phyloP scores from a whole-genome alignment of 805 yeast species.

The Wickerhamiella azyma region DNA sequence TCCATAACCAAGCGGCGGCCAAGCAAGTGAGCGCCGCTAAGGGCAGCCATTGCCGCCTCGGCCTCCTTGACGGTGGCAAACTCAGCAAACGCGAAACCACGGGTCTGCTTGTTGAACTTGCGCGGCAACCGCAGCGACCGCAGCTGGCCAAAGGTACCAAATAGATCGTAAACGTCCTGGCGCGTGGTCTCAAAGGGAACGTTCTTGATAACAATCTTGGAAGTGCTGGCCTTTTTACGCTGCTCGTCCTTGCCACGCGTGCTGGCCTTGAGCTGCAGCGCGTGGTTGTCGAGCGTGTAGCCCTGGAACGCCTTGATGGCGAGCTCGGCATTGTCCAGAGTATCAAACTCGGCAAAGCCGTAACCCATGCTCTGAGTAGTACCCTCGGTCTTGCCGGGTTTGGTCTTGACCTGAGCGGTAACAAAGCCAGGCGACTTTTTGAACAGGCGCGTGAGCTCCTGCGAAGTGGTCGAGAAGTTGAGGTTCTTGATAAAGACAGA shows the following conservation, averaged over 20 bases:
- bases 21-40: slow-evolving; percentile 89
- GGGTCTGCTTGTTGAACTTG: slow-evolving; percentile 85
- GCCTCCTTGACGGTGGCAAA: slow-evolving; percentile 80
- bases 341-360: slow-evolving; percentile 84
- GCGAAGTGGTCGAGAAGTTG: slow-evolving; percentile 63
- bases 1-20: slow-evolving; percentile 93
- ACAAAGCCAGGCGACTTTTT: slow-evolving; percentile 64
- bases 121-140: slow-evolving; percentile 92
- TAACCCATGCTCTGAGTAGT: slow-evolving; percentile 86
- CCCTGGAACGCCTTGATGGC: slow-evolving; percentile 70
- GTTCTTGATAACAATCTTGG: slow-evolving; percentile 84
- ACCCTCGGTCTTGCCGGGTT: slow-evolving; percentile 65
- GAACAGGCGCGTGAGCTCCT: slow-evolving; percentile 47
- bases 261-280: slow-evolving; percentile 75
- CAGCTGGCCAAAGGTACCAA: slow-evolving; percentile 88
- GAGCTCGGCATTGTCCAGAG: slow-evolving; percentile 60
- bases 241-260: slow-evolving; percentile 41
- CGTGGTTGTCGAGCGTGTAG: slow-evolving; percentile 74
- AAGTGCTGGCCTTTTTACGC: slow-evolving; percentile 20
- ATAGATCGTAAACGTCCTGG: slow-evolving; percentile 81
- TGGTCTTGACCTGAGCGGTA: slow-evolving; percentile 68
- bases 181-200: slow-evolving; percentile 93
- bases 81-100: slow-evolving; percentile 98
- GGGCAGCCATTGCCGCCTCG: slow-evolving; percentile 81
- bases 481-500: slow-evolving; percentile 87